A percentile compares a stretch with the other conserved stretches of the same genome.
phyloP scores from a whole-genome alignment of 2,329 filamentous ascomycete species.

The Phialocephala sp. region DNA sequence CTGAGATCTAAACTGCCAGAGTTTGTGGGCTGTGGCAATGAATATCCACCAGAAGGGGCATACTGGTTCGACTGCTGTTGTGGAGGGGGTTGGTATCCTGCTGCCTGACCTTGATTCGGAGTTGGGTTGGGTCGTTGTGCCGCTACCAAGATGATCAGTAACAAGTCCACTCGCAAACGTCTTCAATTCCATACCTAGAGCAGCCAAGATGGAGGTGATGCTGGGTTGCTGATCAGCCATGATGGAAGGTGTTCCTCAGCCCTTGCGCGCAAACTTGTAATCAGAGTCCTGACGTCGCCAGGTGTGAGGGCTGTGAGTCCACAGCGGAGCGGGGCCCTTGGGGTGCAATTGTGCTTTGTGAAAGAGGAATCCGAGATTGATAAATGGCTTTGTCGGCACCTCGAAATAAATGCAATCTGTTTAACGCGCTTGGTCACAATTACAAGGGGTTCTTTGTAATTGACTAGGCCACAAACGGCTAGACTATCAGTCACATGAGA shows the following conservation, averaged over 20 bases:
- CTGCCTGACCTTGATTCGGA: constrained; percentile 49
- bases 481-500: too few relatives aligned
- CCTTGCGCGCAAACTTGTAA: neutral
- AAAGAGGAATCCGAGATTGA: neutral
- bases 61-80: constrained; percentile 52
- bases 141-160: constrained; percentile 45
- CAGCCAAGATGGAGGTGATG: constrained; percentile 57
- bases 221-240: constrained; percentile 55
- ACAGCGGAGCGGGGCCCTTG: neutral
- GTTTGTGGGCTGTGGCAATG: constrained; percentile 61
- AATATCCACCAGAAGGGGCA: constrained; percentile 45
- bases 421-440: too few relatives aligned
- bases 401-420: neutral
- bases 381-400: neutral
- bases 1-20: constrained; percentile 83
- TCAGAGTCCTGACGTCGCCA: neutral
- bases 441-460: neutral
- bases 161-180: neutral
- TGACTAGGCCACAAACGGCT: neutral
- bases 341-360: neutral
- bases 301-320: neutral
- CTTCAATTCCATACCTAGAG: constrained; percentile 48
- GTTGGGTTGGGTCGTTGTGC: constrained; percentile 54
- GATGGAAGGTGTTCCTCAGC: constrained; percentile 10
- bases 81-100: constrained; percentile 47